A percentile compares a stretch with the other conserved stretches of the same genome.
These are phyloP conservation scores for Boletus coccyginus DNA, from an alignment of 768 basidiomycete genomes.

Conservation along the genomic window DNA sequence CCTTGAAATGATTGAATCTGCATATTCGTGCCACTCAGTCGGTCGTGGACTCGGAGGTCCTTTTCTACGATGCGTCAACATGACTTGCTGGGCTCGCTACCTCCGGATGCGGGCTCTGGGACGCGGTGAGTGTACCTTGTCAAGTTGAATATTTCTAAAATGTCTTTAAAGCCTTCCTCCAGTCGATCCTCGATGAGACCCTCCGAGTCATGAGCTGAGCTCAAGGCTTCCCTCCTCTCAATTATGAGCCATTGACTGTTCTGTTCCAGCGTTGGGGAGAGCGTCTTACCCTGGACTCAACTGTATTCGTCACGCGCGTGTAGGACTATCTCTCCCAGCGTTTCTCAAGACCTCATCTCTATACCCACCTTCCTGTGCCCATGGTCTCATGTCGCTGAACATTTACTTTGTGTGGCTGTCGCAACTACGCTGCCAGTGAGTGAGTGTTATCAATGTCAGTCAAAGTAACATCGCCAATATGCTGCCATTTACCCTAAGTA, in stretches of 20 bases:
- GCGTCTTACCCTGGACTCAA: neutral
- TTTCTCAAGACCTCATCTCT: conserved; percentile 37
- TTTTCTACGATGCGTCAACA: conserved; percentile 57
- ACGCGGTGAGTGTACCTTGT: neutral
- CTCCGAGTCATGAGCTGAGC: no score
- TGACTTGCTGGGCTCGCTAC: conserved; percentile 8
- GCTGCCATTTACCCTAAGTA: conserved; percentile 54
- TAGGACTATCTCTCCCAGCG: conserved; percentile 50
- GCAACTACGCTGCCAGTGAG: conserved; percentile 33
- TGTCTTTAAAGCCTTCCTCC: conserved; percentile 4
- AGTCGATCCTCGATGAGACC: conserved; percentile 15
- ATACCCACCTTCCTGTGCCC: conserved; percentile 42
- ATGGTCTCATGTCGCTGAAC: conserved; percentile 41
- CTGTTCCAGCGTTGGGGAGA: conserved; percentile 13
- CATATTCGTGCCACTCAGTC: neutral
- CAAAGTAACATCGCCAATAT: no score
- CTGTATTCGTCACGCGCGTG: conserved; percentile 10
- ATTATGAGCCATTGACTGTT: neutral
- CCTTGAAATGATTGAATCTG: neutral
- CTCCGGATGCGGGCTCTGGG: neutral
- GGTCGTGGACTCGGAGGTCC: conserved; percentile 23
- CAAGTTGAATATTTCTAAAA: neutral
- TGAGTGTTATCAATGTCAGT: no score
- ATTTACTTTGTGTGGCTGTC: conserved; percentile 33
- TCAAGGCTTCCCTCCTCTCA: neutral